A percentile compares a stretch with the other conserved stretches of the same genome.
Conservation (phyloP, 331 rosid genomes). For the Acacia concinna region DNA sequence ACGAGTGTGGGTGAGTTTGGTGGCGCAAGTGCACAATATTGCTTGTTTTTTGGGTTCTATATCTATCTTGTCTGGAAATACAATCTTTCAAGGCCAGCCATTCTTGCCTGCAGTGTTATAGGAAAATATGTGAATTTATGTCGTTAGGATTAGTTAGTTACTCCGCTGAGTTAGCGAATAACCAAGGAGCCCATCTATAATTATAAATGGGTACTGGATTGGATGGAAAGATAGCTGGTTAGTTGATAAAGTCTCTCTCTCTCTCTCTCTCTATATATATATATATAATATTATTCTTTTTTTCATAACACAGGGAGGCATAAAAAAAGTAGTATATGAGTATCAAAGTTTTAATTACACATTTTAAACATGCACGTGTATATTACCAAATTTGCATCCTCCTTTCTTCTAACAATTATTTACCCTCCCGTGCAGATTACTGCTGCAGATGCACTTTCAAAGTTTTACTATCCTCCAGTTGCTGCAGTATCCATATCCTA, state of each 20-base stretch:
- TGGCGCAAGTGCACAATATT: not conserved
- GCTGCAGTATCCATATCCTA: slow-evolving; percentile 96
- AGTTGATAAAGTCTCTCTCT: not conserved
- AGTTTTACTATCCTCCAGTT: slow-evolving; percentile 91
- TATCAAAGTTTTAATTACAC: not conserved
- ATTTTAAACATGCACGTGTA: not conserved
- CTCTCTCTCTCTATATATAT: no score
- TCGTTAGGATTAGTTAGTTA: not conserved
- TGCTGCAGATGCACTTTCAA: slow-evolving; percentile 88
- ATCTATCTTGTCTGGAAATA: not conserved
- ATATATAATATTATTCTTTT: not conserved
- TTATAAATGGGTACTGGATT: not conserved
- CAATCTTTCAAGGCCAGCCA: not conserved
- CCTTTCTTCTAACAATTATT: slow-evolving; percentile 25
- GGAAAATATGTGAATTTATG: not conserved
- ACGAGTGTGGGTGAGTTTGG: not conserved
- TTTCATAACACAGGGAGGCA: not conserved
- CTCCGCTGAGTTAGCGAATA: not conserved
- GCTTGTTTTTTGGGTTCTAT: not conserved
- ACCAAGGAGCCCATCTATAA: not conserved
- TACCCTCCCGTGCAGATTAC: slow-evolving; percentile 53
- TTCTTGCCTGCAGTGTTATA: not conserved
- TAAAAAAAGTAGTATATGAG: not conserved
- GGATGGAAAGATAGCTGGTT: not conserved
- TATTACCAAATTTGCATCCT: not conserved